Percentiles rank a stretch among this genome's conserved stretches.
These are phyloP conservation scores for Cryphonectria nitschkei DNA, from an alignment of 2,329 filamentous ascomycete genomes.

Conservation along the genomic window DNA sequence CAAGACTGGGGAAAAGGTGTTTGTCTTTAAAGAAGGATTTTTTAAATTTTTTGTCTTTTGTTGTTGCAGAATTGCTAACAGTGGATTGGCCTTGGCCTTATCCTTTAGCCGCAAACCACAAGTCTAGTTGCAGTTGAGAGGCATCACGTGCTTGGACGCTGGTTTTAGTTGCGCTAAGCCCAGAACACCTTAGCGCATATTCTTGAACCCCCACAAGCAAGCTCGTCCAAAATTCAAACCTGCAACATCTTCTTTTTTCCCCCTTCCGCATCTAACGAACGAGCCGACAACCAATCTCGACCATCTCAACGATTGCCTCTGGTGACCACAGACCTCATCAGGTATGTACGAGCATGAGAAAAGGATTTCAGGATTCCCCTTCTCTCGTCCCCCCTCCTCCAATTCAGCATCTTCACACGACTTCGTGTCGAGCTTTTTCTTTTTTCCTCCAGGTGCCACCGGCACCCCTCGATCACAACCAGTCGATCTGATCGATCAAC, in stretches of 20 bases:
- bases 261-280: constrained; percentile 23
- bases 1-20: neutral
- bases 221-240: constrained; percentile 18
- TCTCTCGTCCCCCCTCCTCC: neutral
- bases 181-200: neutral
- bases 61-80: neutral
- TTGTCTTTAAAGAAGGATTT: neutral
- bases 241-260: constrained; percentile 17
- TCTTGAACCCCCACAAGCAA: constrained; percentile 26
- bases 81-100: neutral
- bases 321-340: constrained; percentile 30
- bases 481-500: neutral
- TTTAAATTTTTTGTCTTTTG: neutral
- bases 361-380: neutral
- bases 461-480: neutral
- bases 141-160: constrained; percentile 14
- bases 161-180: constrained; percentile 3
- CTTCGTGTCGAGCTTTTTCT: neutral
- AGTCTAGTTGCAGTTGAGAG: neutral
- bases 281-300: constrained; percentile 29
- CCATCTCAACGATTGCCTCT: constrained; percentile 29
- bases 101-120: neutral
- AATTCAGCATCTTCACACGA: neutral
- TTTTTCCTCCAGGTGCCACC: neutral
- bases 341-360: constrained; percentile 24